These are phyloP conservation scores for Paxillus ammoniavirescens DNA, from an alignment of 768 basidiomycete genomes.

Conservation along the genomic window DNA sequence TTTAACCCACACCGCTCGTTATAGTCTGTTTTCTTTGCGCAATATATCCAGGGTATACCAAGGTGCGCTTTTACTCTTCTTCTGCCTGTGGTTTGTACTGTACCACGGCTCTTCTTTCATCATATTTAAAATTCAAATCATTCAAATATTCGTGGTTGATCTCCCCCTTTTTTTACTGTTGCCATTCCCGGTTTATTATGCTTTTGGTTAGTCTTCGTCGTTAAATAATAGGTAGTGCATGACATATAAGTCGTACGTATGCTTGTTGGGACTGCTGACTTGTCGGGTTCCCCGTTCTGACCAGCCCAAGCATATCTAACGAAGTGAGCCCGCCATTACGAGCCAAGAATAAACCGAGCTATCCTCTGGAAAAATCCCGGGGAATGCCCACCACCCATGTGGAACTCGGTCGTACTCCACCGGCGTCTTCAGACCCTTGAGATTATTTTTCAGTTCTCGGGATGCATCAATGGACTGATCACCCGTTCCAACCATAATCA, in stretches of 20 bases:
- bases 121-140: no score
- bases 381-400: slow-evolving; percentile 23
- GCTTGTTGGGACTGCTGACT: neutral
- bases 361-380: slow-evolving; percentile 17
- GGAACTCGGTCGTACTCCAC: slow-evolving; percentile 24
- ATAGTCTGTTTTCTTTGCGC: slow-evolving; percentile 7
- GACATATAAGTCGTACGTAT: slow-evolving; percentile 12
- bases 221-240: slow-evolving; percentile 14
- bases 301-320: neutral
- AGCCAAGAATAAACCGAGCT: slow-evolving; percentile 5
- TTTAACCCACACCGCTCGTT: slow-evolving; percentile 6
- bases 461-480: slow-evolving; percentile 14
- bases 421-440: neutral
- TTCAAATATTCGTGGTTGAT: slow-evolving; percentile 1
- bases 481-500: slow-evolving; percentile 17
- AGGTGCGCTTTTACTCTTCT: neutral
- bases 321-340: neutral
- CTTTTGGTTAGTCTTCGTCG: slow-evolving; percentile 5
- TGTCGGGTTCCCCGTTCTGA: neutral
- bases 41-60: slow-evolving; percentile 27
- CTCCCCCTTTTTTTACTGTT: neutral
- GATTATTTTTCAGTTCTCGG: slow-evolving; percentile 6
- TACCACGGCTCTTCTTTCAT: neutral
- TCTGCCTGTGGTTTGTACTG: slow-evolving; percentile 6
- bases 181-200: slow-evolving; percentile 2